Evolutionary conservation across 108 stramenopile genomes (phyloP).

Genomic region (Nitzschia palea): DNA sequence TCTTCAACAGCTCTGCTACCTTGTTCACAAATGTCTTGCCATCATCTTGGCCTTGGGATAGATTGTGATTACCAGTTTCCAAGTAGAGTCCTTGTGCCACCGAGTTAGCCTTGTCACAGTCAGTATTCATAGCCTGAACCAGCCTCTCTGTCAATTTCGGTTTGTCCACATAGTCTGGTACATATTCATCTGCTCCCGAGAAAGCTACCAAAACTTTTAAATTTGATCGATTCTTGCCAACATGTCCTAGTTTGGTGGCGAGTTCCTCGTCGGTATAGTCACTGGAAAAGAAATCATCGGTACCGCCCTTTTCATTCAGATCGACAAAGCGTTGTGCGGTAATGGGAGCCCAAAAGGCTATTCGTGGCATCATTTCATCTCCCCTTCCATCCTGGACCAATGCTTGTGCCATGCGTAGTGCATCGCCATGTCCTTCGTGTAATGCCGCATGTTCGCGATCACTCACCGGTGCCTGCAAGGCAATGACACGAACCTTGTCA

Average conservation of each 20-base stretch:
- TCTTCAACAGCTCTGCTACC: constrained; percentile 32
- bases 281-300: constrained; percentile 93
- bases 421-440: constrained; percentile 7
- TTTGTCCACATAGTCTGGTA: constrained; percentile 63
- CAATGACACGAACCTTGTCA: constrained; percentile 45
- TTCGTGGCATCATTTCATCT: constrained; percentile 91
- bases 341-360: constrained; percentile 90
- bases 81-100: constrained; percentile 57
- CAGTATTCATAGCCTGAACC: constrained; percentile 73
- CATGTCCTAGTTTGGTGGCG: constrained; percentile 57
- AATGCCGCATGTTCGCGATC: constrained; percentile 76
- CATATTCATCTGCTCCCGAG: constrained; percentile 89
- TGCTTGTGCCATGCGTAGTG: constrained; percentile 52
- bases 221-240: constrained; percentile 31
- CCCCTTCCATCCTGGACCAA: constrained; percentile 41
- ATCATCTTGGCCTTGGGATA: constrained; percentile 59
- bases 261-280: constrained; percentile 85
- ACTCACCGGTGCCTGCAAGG: constrained; percentile 91
- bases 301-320: constrained; percentile 71
- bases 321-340: constrained; percentile 86
- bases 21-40: constrained; percentile 55
- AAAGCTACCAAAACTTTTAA: constrained; percentile 69
- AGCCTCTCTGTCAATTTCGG: constrained; percentile 57
- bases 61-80: constrained; percentile 71
- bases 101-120: neutral